Percentiles rank a stretch among this genome's conserved stretches.
Evolutionary conservation across 495 filamentous ascomycete species (phyloP).

Genomic region (Aspergillus hancockii): DNA sequence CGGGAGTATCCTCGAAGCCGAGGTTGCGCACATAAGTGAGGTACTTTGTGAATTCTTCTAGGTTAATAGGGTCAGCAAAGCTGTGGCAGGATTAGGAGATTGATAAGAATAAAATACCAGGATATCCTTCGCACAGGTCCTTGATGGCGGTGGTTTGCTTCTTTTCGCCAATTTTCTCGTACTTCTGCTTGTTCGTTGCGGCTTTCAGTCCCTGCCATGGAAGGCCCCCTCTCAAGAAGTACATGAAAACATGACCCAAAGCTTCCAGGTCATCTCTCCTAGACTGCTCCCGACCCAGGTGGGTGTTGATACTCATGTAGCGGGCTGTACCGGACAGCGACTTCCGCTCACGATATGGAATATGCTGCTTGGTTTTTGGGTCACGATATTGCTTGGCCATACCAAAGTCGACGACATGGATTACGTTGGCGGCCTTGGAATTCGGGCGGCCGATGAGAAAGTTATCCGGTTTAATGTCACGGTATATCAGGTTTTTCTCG

Average conservation of each 20-base stretch:
- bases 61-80: slow-evolving; percentile 17
- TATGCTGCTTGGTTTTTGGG: slow-evolving; percentile 99
- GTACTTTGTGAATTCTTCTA: slow-evolving; percentile 96
- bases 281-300: slow-evolving; percentile 94
- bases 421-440: slow-evolving; percentile 93
- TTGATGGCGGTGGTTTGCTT: slow-evolving; percentile 98
- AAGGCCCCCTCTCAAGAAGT: slow-evolving; percentile 93
- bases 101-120: slow-evolving; percentile 51
- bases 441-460: slow-evolving; percentile 95
- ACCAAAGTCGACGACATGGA: slow-evolving; percentile 98
- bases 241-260: slow-evolving; percentile 98
- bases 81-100: neutral
- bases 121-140: slow-evolving; percentile 94
- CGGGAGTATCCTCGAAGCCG: slow-evolving; percentile 96
- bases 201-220: slow-evolving; percentile 99
- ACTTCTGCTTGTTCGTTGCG: slow-evolving; percentile 99
- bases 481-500: slow-evolving; percentile 99
- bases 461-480: slow-evolving; percentile 99
- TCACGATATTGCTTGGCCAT: slow-evolving; percentile 99
- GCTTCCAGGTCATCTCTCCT: slow-evolving; percentile 96
- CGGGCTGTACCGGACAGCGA: slow-evolving; percentile 94
- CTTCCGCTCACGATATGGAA: slow-evolving; percentile 96
- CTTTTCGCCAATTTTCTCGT: slow-evolving; percentile 99
- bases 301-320: slow-evolving; percentile 99
- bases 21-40: slow-evolving; percentile 96